Evolutionary conservation across 495 filamentous ascomycete genomes (phyloP).

Genomic region (Talaromyces thailandensis): DNA sequence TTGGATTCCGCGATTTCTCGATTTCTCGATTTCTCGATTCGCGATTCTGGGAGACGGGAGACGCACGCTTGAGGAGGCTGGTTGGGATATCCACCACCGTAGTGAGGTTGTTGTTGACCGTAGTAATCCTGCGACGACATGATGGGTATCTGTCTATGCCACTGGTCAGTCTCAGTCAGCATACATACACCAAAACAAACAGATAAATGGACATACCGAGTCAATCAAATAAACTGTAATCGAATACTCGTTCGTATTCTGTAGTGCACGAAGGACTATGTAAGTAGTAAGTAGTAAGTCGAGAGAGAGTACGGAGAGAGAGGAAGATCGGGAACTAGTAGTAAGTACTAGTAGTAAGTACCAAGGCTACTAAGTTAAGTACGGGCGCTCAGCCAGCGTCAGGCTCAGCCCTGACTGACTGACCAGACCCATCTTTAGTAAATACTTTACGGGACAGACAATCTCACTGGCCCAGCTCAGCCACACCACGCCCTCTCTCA

Average conservation of each 20-base stretch:
- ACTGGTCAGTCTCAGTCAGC: not conserved
- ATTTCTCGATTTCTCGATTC: not conserved
- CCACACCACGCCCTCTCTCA: not conserved
- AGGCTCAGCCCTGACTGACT: not conserved
- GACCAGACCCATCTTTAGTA: too few species aligned
- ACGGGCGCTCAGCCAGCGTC: too few species aligned
- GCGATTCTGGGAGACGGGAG: conserved; percentile 1
- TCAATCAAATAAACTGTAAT: too few species aligned
- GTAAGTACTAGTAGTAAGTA: not conserved
- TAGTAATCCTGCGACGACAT: conserved; percentile 45
- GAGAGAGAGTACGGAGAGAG: conserved; percentile 9
- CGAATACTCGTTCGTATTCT: not conserved
- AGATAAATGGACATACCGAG: too few species aligned
- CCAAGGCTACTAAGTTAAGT: too few species aligned
- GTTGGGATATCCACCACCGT: conserved; percentile 15
- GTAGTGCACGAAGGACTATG: too few species aligned
- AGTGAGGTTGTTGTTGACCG: conserved; percentile 18
- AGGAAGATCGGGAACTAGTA: not conserved
- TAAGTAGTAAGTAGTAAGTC: conserved; percentile 3
- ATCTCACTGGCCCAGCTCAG: not conserved
- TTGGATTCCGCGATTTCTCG: not conserved
- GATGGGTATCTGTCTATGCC: not conserved
- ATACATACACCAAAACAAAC: not conserved
- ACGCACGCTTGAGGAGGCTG: conserved; percentile 20
- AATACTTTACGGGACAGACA: not conserved